Evolutionary conservation across 139 green algal species (phyloP), one percentile per base, ranked within the genome.

Genomic region (Zygnema cylindricum): DNA sequence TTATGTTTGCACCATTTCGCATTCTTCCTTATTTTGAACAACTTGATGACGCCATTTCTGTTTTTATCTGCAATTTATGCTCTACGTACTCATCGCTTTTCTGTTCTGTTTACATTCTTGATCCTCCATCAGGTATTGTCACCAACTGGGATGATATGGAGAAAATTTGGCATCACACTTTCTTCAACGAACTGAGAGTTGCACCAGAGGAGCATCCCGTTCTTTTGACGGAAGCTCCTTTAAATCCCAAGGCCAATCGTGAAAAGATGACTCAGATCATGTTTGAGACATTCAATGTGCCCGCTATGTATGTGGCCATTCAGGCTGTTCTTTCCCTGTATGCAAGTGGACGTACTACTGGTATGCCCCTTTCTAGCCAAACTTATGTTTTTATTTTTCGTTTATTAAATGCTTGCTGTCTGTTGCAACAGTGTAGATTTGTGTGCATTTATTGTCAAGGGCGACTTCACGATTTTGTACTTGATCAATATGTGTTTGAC

Each of bases 71-170:
- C n/a, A n/a, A n/a, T n/a, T n/a, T n/a, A n/a, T n/a, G n/a, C n/a
- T n/a, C n/a, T n/a, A n/a, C n/a, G n/a, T n/a, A n/a, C n/a, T n/a
- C n/a, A n/a, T n/a, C n/a, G n/a, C n/a, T n/a, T n/a, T n/a, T n/a
- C n/a, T n/a, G n/a, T n/a, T n/a, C n/a, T n/a, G n/a, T n/a, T n/a
- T n/a, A n/a, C n/a, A n/a, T n/a, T n/a, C n/a, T n/a, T n/a, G n/a
- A n/a, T n/a, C n/a, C n/a, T n/a, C n/a, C n/a, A n/a, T n/a, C 71
- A 79, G 83, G 83, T 75, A 94, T 94, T 49, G 91, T 94, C n/a
- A 93, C 81, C 39, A 94, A 94, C 92, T 94, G 92, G 92, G 92
- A 94, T 77, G 91, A 94, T 78, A 94, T 94, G 92, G 92, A 94
- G 87, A 93, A 93, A 63, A 94, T 94, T 76, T 94, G 91, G 92